Base-by-base conservation (phyloP, 108 stramenopile species). In the Cyclotella sp. region DNA sequence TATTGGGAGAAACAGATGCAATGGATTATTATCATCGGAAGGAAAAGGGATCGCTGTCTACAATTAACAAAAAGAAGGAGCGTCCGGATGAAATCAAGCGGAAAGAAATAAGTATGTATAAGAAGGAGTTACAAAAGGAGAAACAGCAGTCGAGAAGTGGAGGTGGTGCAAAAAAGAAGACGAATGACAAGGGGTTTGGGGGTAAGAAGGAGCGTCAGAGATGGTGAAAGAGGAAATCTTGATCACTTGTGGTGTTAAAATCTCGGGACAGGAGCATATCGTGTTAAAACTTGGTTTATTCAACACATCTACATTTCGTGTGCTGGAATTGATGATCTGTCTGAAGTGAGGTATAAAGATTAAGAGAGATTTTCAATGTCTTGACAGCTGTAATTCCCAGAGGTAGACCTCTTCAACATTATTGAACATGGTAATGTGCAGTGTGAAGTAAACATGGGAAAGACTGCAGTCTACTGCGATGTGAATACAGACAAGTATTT, bases 21-120 rank as follows among this genome's bases (percentile, higher is more conserved):
- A 68, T 82, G 76, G 86, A 91, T 28, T 94, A 75, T 79, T 94
- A 94, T 71, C 81, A 77, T 49, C 85, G 90, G 52, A 94, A 94
- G 70, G 75, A 79, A 41, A 78, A 83, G 42, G 93, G 93, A 47
- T 77, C 79, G 21, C 26, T 60, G 34, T 82, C 86, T 18, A 80
- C 88, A 27, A 54, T 64, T 49, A 90, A 88, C 76, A 91, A 91
- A 41, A 70, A 77, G 55, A 89, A 90, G 69, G 63, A 81, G 59
- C 83, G 93, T 12, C 93, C 93, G 1, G 93, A 94, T 76, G 93
- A 94, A 72, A 84, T 83, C 22, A 94, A 94, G 69, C 84, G 93
- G 30, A 84, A 86, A 67, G 74, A 88, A 41, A 92, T 94, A n/a
- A 92, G 73, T 55, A 86, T 91, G 89, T 70, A 87, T 52, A 94